phyloP scores from a whole-genome alignment of 768 basidiomycete genomes.

The Amanita pseudoporphyria region DNA sequence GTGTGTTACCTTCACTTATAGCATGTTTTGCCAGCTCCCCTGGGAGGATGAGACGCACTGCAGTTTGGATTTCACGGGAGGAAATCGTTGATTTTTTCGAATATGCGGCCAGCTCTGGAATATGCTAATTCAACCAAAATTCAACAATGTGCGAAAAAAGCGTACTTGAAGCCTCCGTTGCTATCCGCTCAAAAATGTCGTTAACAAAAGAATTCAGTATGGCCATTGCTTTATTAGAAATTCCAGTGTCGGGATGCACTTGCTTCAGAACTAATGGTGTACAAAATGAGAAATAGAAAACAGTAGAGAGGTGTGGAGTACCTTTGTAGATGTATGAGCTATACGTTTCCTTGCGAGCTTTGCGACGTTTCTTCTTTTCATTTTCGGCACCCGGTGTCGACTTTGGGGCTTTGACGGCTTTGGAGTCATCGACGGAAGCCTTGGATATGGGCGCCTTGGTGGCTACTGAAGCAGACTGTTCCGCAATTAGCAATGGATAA shows the following conservation, averaged over 20 bases:
- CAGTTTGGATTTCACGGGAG: conserved; percentile 85
- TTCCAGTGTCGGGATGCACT: conserved; percentile 90
- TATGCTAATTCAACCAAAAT: not conserved
- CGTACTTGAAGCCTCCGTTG: conserved; percentile 62
- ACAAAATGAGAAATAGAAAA: conserved; percentile 1
- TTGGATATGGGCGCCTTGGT: conserved; percentile 62
- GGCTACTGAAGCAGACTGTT: conserved; percentile 59
- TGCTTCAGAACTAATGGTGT: conserved; percentile 63
- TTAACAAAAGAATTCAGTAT: conserved; percentile 81
- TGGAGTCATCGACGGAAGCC: conserved; percentile 34
- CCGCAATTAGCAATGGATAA: not conserved
- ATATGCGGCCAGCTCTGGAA: conserved; percentile 67
- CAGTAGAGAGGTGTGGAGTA: conserved; percentile 17
- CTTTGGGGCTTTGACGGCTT: conserved; percentile 33
- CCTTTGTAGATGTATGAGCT: conserved; percentile 83
- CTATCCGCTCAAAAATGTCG: conserved; percentile 78
- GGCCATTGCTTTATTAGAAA: conserved; percentile 84
- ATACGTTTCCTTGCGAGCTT: conserved; percentile 76
- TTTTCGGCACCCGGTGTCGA: conserved; percentile 30
- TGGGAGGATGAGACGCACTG: conserved; percentile 74
- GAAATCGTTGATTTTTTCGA: conserved; percentile 89
- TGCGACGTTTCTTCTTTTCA: conserved; percentile 77
- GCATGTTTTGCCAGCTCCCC: conserved; percentile 85
- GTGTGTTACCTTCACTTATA: conserved; percentile 48
- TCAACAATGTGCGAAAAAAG: not conserved